Evolutionary conservation across 140 eudicot genomes (phyloP).

Genomic region (Cichorium intybus): DNA sequence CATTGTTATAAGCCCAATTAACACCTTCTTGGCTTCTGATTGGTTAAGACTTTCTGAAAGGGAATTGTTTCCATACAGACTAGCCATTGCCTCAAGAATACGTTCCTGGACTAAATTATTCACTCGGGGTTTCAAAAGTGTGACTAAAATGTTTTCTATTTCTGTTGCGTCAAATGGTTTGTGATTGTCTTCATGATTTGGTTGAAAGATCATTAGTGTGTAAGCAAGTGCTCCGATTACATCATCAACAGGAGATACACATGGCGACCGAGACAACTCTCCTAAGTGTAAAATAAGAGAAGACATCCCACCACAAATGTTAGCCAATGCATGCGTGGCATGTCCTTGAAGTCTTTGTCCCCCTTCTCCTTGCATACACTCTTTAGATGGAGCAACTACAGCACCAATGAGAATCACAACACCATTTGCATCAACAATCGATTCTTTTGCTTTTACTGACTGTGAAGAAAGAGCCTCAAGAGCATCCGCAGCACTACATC

Average conservation of each 20-base stretch:
- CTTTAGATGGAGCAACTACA: constrained; percentile 82
- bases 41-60: constrained; percentile 45
- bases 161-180: constrained; percentile 45
- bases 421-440: constrained; percentile 59
- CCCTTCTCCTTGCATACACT: constrained; percentile 75
- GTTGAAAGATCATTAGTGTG: constrained; percentile 57
- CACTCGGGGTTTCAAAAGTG: constrained; percentile 59
- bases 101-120: constrained; percentile 69
- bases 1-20: constrained; percentile 68
- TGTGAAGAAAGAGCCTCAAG: constrained; percentile 60
- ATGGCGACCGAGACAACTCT: constrained; percentile 62
- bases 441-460: constrained; percentile 52
- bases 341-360: constrained; percentile 64
- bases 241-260: constrained; percentile 61
- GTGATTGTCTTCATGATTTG: constrained; percentile 40
- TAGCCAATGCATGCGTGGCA: constrained; percentile 62
- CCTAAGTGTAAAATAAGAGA: constrained; percentile 56
- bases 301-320: constrained; percentile 75
- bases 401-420: constrained; percentile 63
- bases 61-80: constrained; percentile 57
- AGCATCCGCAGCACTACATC: constrained; percentile 88
- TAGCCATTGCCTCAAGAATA: constrained; percentile 79
- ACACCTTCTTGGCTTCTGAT: constrained; percentile 65
- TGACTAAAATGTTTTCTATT: constrained; percentile 51
- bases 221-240: constrained; percentile 83